Evolutionary conservation across 2,329 filamentous ascomycete species (phyloP), one percentile per base, ranked within the genome.

Genomic region (Aspergillus nomiae): DNA sequence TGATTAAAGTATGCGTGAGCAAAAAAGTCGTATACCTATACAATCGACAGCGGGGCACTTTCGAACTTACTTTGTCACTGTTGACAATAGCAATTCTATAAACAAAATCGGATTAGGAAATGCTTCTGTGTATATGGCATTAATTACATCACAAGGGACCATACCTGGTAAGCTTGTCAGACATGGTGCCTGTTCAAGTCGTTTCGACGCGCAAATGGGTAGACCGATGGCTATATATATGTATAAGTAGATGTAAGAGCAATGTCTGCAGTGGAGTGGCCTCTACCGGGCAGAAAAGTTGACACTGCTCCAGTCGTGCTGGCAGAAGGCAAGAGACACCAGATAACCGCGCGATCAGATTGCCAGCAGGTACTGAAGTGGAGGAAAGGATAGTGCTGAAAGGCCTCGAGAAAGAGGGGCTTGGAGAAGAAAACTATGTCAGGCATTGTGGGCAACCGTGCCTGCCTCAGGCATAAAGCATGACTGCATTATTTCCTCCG

Each of bases 21-120:
- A 41, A 58, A 21, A 32, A 48, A 24, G 36, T 70, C 69, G 51
- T 58, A 77, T 76, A 80, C 34, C 32, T 54, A 55, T 38, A 55
- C 19, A 28, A 77, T 79, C 59, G 56, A 74, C 68, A 74, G 70
- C 67, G 71, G 74, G 71, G 73, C 73, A 74, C 54, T 67, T 66
- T 45, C 28, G 68, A 76, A 75, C 74, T 70, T 78, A 95, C 92
- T 90, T 99, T 98, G 90, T 99, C 95, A 79, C 87, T 91, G 82
- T 94, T 98, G 85, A 99, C 92, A 84, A 99, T 99, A 76, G 95
- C 95, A 84, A 99, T 94, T 91, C 95, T 96, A 76, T 55, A 71
- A 65, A 38, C 59, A 61, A 58, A 62, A 58, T 70, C 32, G 21
- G n/a, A 36, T 71, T 60, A 69, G 64, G 14, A 16, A 11, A 24